These are phyloP conservation scores for Termitomyces sp. DNA, from an alignment of 768 basidiomycete genomes.

Conservation along the genomic window DNA sequence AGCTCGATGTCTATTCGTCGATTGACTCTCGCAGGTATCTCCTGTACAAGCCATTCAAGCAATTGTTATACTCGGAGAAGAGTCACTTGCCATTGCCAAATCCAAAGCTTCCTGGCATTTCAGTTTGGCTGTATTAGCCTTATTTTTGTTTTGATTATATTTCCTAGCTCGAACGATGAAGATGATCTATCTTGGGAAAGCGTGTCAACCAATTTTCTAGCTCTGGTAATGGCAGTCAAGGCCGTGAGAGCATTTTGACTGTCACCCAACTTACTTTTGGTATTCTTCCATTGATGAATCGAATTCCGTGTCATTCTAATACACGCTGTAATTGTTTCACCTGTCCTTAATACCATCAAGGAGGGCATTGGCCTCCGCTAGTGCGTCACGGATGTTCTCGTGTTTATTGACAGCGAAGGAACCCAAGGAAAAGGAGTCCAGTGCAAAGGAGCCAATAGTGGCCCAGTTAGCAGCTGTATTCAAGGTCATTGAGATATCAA, in stretches of 20 bases:
- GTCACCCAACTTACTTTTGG: not conserved
- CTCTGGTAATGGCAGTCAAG: not conserved
- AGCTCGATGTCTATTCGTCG: not conserved
- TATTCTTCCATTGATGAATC: not conserved
- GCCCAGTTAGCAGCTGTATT: not conserved
- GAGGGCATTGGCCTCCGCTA: not conserved
- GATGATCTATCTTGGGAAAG: not conserved
- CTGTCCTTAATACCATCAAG: not conserved
- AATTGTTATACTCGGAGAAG: not conserved
- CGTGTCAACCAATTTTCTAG: not conserved
- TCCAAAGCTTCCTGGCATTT: not conserved
- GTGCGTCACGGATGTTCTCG: not conserved
- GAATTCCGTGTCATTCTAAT: not conserved
- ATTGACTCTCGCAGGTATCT: not conserved
- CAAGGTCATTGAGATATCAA: too few species aligned
- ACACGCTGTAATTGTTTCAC: not conserved
- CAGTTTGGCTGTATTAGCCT: not conserved
- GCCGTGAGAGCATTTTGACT: not conserved
- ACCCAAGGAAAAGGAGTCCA: not conserved
- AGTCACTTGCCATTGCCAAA: not conserved
- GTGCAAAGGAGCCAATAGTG: not conserved
- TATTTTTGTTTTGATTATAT: not conserved
- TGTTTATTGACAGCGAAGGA: not conserved
- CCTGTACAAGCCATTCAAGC: not conserved
- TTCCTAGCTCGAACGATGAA: conserved; percentile 1